phyloP scores from a whole-genome alignment of 345 rosid genomes.

The Salix suchowensis region DNA sequence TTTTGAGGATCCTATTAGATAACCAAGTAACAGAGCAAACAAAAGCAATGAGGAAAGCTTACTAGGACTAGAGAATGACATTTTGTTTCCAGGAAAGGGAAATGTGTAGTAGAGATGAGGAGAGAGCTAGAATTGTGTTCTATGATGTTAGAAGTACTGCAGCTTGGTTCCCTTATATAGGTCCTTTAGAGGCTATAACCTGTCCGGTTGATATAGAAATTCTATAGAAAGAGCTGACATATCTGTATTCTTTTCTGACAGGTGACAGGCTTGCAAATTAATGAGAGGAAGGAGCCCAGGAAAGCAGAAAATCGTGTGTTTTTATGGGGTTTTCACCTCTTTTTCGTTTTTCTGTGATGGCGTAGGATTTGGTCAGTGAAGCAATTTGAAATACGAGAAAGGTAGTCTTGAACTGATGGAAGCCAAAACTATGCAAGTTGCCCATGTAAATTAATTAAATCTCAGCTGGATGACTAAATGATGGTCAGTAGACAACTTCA shows the following conservation, averaged over 20 bases:
- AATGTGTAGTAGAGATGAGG: neutral
- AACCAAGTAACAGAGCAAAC: neutral
- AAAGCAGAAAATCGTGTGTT: neutral
- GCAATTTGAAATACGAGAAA: neutral
- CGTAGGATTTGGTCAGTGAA: neutral
- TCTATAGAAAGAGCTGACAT: neutral
- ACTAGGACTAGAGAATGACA: neutral
- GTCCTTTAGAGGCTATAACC: neutral
- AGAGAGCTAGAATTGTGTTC: neutral
- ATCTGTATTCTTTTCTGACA: neutral
- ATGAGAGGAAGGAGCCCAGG: neutral
- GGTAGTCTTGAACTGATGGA: neutral
- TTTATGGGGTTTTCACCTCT: no score
- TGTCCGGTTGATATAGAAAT: neutral
- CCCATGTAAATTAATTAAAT: neutral
- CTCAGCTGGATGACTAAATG: neutral
- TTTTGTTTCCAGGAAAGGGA: neutral
- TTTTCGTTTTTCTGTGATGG: no score
- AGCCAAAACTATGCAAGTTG: neutral
- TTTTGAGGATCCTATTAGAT: neutral
- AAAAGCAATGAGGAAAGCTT: neutral
- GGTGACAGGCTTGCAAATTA: neutral
- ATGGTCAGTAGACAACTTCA: neutral
- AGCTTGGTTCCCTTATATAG: neutral
- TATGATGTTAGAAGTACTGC: neutral